Evolutionary conservation across 2,329 filamentous ascomycete species (phyloP).

Genomic region (Byssothecium circinans): DNA sequence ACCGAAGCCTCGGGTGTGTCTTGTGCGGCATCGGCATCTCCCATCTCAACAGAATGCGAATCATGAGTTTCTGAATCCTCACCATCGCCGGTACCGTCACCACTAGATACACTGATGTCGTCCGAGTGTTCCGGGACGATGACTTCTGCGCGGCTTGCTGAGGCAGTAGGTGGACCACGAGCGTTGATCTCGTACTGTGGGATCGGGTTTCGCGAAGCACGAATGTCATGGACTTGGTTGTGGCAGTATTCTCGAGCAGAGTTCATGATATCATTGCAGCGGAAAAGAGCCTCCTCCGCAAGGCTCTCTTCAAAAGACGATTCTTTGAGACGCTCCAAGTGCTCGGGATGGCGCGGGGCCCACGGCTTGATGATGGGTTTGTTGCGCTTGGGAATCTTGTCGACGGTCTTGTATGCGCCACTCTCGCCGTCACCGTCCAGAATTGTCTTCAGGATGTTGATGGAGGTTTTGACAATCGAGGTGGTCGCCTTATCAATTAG

Average conservation of each 20-base stretch:
- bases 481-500: constrained; percentile 80
- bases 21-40: constrained; percentile 29
- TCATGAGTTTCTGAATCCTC: constrained; percentile 32
- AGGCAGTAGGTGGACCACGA: constrained; percentile 29
- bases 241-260: constrained; percentile 74
- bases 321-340: constrained; percentile 48
- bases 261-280: constrained; percentile 68
- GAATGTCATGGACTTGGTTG: constrained; percentile 60
- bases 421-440: constrained; percentile 76
- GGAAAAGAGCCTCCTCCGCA: constrained; percentile 77
- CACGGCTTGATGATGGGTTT: constrained; percentile 56
- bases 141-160: constrained; percentile 38
- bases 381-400: constrained; percentile 57
- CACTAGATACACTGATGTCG: constrained; percentile 27
- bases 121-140: constrained; percentile 36
- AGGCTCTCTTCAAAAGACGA: constrained; percentile 61
- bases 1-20: constrained; percentile 13
- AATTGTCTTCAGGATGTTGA: constrained; percentile 81
- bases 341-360: constrained; percentile 51
- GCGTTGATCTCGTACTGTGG: constrained; percentile 51
- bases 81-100: constrained; percentile 27
- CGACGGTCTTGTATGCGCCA: constrained; percentile 63
- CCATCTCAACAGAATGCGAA: constrained; percentile 45
- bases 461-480: constrained; percentile 73
- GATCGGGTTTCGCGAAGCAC: constrained; percentile 67